phyloP scores from a whole-genome alignment of 2,329 filamentous ascomycete genomes.

The Fusarium pininemorale region DNA sequence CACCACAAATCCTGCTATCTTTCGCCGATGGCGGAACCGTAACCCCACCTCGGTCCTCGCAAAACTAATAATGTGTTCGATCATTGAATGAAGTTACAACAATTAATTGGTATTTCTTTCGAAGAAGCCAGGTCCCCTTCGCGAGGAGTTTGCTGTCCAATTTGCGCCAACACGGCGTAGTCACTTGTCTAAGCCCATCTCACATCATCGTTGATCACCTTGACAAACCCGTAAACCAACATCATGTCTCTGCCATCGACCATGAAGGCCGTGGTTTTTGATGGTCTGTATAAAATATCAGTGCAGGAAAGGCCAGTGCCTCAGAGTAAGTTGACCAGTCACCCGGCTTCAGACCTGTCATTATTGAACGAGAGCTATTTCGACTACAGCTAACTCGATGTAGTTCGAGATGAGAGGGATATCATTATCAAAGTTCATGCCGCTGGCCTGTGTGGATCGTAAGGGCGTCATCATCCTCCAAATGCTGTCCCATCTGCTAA shows the following conservation, averaged over 20 bases:
- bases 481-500: neutral
- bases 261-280: constrained; percentile 92
- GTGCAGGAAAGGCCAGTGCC: constrained; percentile 85
- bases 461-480: constrained; percentile 43
- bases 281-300: constrained; percentile 77
- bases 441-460: constrained; percentile 90
- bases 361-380: neutral
- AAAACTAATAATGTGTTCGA: neutral
- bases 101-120: neutral
- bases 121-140: neutral
- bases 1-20: neutral
- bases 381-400: constrained; percentile 10
- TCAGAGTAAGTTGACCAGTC: constrained; percentile 52
- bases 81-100: neutral
- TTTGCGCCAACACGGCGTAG: neutral
- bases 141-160: neutral
- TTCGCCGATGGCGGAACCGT: constrained; percentile 26
- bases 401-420: constrained; percentile 75
- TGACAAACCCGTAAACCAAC: neutral
- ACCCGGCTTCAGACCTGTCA: neutral
- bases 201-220: neutral
- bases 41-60: constrained; percentile 20
- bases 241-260: constrained; percentile 55
- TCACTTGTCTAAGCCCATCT: neutral
- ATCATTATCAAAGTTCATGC: constrained; percentile 85